Base-by-base conservation (phyloP, 148 eudicot species). In the Spergularia marina region DNA sequence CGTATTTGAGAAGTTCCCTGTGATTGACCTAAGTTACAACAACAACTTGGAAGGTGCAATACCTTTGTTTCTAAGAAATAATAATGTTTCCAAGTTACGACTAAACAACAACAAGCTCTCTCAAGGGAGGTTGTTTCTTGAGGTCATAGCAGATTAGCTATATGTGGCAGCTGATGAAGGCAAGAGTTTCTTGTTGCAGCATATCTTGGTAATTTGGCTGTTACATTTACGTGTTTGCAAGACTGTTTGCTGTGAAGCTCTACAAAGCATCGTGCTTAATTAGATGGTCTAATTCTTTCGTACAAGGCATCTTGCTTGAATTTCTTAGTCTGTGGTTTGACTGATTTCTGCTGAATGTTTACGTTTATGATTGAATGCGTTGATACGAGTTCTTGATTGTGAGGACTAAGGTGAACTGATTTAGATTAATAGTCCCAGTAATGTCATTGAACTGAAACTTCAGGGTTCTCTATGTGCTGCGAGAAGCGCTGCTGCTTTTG, bases 391-490 rank as follows among this genome's bases (percentile, higher is more conserved):
- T 44, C 65, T 21, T 11, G 36, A 60, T 34, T n/a, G 7, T 18
- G 54, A 20, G 16, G n/a, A 17, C 17, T 12, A 25, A 44, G 11
- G 49, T 40, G 11, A n/a, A 34, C 12, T 57, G 13, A 2, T 60
- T 60, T 6, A 60, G 15, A n/a, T 40, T 44, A 18, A 23, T 53
- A 39, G 1, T 23, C 13, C 20, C 52, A 11, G 4, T 76, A 64
- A 47, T 25, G 41, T 77, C 21, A 49, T 23, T 66, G 17, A 13
- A 25, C 15, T 68, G 62, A 73, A 76, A 59, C 75, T 68, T 67
- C 84, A 94, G 97, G 98, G 98, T 13, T 87, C 94, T 67, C 94
- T 91, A 30, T 89, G 81, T 85, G 96, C 98, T 85, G 91, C 96
- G 70, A 89, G 97, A 80, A 89, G 84, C 49, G 98, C 97, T 73